Evolutionary conservation across 2,329 filamentous ascomycete species (phyloP), one percentile per base, ranked within the genome.

Genomic region (Claviceps maximensis): DNA sequence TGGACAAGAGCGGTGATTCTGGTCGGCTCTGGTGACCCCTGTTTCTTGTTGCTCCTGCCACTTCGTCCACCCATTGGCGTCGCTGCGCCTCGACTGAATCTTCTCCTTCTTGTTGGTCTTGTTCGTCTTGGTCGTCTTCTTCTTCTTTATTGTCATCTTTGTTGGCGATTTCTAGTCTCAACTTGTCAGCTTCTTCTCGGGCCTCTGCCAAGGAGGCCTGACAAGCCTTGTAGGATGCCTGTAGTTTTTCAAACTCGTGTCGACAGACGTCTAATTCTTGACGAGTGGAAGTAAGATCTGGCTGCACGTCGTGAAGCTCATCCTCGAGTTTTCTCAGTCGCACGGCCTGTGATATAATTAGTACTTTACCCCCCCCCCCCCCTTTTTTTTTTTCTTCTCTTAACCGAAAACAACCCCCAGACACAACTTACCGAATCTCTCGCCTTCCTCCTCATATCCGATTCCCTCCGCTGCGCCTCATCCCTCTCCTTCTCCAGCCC

Each of bases 401-500:
- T 21, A n/a, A 15, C 15, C 8, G 33, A 38, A 17, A 38, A 17
- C 13, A 13, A 17, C 23, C 42, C 13, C 13, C 19, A 29, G 8
- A 29, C 27, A 12, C 10, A 27, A 71, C 82, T 70, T 76, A 89
- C 86, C 62, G 85, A 76, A 68, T 98, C 93, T 56, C 93, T 80
- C 52, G 89, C 86, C 70, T 94, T 97, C 65, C 86, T 88, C 59
- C 93, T 79, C 69, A 95, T 80, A 41, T 97, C 93, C 5, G 81
- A 84, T 69, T 98, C 93, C 54, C 88, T 83, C 59, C 83, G 83
- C 49, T 82, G 76, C 9, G 87, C 80, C 62, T 98, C 93, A 63
- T 97, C 90, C 53, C 88, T 82, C 67, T 98, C 94, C 64, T 86
- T 93, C 66, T 98, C 93, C 10, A 97, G 74, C 49, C 74, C 84